These are phyloP conservation scores for Phylloporus sp. DNA, from an alignment of 768 basidiomycete species.

Conservation along the genomic window DNA sequence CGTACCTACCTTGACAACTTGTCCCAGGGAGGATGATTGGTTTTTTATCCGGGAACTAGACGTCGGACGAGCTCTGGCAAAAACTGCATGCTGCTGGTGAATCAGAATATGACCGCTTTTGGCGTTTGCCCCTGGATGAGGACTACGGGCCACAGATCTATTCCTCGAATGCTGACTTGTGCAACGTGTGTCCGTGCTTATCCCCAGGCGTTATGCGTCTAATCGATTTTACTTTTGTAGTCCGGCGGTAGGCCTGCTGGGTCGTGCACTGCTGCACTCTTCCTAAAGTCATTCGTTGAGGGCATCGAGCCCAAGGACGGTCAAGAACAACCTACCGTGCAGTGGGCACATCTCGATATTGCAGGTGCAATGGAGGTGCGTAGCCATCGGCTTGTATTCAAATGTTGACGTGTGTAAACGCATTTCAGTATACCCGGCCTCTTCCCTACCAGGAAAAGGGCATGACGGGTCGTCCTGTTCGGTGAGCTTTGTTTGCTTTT, in stretches of 20 bases:
- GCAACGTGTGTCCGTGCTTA: slow-evolving; percentile 40
- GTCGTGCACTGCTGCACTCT: slow-evolving; percentile 77
- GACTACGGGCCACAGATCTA: slow-evolving; percentile 76
- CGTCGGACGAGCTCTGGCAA: slow-evolving; percentile 72
- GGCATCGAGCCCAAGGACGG: slow-evolving; percentile 65
- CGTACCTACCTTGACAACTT: slow-evolving; percentile 11
- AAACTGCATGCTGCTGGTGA: slow-evolving; percentile 66
- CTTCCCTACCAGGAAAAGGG: slow-evolving; percentile 66
- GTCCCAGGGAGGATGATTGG: not conserved
- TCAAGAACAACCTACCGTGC: slow-evolving; percentile 47
- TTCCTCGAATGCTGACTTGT: slow-evolving; percentile 75
- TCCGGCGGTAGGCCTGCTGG: slow-evolving; percentile 72
- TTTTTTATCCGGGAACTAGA: slow-evolving; percentile 35
- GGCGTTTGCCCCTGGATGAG: slow-evolving; percentile 87
- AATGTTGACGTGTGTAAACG: not conserved
- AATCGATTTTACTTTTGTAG: slow-evolving; percentile 31
- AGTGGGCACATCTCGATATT: slow-evolving; percentile 89
- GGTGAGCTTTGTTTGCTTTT: slow-evolving; percentile 41
- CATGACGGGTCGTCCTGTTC: slow-evolving; percentile 76
- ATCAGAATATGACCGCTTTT: slow-evolving; percentile 77
- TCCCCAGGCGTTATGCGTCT: not conserved
- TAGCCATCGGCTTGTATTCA: slow-evolving; percentile 6
- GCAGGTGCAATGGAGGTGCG: slow-evolving; percentile 72
- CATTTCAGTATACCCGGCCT: slow-evolving; percentile 44
- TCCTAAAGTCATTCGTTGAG: slow-evolving; percentile 79